Base-by-base conservation (phyloP, 495 filamentous ascomycete genomes). In the Aspergillus affinis region DNA sequence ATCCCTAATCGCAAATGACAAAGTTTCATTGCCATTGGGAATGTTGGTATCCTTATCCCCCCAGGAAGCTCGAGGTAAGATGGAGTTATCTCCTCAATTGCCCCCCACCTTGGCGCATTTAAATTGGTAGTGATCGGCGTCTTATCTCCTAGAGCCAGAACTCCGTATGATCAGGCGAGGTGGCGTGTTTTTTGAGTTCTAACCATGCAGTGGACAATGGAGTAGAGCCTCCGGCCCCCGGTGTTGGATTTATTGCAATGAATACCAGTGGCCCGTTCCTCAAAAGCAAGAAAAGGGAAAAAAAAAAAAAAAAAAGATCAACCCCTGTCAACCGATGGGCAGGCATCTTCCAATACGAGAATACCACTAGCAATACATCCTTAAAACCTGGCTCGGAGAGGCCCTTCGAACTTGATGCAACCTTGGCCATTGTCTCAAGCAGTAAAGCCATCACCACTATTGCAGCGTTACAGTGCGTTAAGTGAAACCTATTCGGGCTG, bases 391-490 rank as follows among this genome's bases (percentile, higher is more conserved):
- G 36, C 36, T 41, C 36, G 36, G 36, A 41, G 36, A 41, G 36
- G 36, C 36, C 13, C 15, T 41, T 41, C 36, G 13, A 41, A 17
- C 13, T 41, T 1, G 36, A 41, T 15, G 36, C 36, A 41, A 49
- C 47, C 47, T 8, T 49, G 7, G 9, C 8, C 3, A 19, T 49
- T 49, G 47, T n/a, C 7, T 49, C 47, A n/a, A 21, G 47, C 47
- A 49, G n/a, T 6, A 49, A 49, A n/a, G 8, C 21, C 8, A 49
- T 49, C 47, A 26, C 19, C 19, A 49, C 47, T 0, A 49, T 49
- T 12, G 47, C 47, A 17, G 47, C 47, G 47, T n/a, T 49, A 20
- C 47, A 49, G 21, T 49, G 47, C 47, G n/a, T 49, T 26, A n/a
- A 49, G 8, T 6, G 47, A 49, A 17, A 17, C 18, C 47, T 21